These are phyloP conservation scores for Cicer judaicum DNA, from an alignment of 306 rosid genomes.

Conservation along the genomic window DNA sequence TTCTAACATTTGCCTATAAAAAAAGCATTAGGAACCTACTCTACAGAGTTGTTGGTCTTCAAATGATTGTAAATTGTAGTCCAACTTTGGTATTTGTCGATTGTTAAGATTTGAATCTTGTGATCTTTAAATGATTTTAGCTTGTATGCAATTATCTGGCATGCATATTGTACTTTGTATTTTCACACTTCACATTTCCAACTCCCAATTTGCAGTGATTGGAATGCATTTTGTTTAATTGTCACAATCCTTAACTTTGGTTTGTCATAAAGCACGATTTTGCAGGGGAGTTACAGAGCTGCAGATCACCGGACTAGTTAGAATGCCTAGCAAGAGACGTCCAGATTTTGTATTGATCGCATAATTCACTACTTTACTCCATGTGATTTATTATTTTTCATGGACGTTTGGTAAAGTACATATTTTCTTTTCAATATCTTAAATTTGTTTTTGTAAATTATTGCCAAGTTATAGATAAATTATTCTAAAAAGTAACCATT, in stretches of 20 bases:
- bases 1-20: no score
- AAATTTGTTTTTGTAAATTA: no score
- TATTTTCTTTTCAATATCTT: no score
- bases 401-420: no score
- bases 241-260: constrained; percentile 59
- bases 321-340: constrained; percentile 93
- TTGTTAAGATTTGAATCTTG: neutral
- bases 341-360: constrained; percentile 67
- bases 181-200: constrained; percentile 4
- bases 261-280: constrained; percentile 78
- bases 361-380: neutral
- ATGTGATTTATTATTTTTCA: neutral
- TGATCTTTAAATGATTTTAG: constrained; percentile 19
- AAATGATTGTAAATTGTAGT: neutral
- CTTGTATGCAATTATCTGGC: constrained; percentile 3
- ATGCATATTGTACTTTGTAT: constrained; percentile 15
- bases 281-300: constrained; percentile 85
- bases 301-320: constrained; percentile 82
- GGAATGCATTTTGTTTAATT: constrained; percentile 30
- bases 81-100: constrained; percentile 13
- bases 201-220: constrained; percentile 1
- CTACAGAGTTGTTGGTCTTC: neutral
- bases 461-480: no score
- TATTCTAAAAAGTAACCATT: no score
- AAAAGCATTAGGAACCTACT: neutral